Evolutionary conservation across 148 eudicot species (phyloP).

Genomic region (Vaccinium myrtillus): DNA sequence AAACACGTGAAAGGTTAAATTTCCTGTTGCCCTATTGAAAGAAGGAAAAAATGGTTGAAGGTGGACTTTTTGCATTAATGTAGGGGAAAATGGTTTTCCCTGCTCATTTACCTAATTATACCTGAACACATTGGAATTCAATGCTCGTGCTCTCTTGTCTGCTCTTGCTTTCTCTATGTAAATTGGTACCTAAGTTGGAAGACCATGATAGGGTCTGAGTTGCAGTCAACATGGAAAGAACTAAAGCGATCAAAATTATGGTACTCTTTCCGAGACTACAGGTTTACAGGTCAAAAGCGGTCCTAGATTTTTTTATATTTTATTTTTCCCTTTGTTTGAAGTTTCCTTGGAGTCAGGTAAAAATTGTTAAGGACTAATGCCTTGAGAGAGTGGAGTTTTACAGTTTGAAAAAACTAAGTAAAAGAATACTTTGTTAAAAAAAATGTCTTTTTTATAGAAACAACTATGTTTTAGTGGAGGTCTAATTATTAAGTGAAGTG

Average conservation of each 20-base stretch:
- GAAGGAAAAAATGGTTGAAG: not conserved
- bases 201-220: constrained; percentile 1
- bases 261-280: not conserved
- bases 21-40: not conserved
- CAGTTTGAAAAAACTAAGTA: not conserved
- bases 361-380: not conserved
- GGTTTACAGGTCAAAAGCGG: not conserved
- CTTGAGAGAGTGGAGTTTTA: not conserved
- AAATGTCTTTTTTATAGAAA: not conserved
- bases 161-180: not conserved
- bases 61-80: not conserved
- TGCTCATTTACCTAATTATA: not conserved
- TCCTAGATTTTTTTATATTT: not conserved
- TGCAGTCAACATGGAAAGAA: not conserved
- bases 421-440: not conserved
- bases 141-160: not conserved
- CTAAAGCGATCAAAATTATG: not conserved
- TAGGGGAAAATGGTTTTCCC: not conserved
- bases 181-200: not conserved
- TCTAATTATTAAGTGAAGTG: not conserved
- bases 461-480: not conserved
- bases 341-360: not conserved
- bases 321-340: not conserved
- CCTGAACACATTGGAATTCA: not conserved
- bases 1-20: not conserved